Conservation (phyloP, 2,329 filamentous ascomycete genomes). For the Arthrobotrys megalospora region DNA sequence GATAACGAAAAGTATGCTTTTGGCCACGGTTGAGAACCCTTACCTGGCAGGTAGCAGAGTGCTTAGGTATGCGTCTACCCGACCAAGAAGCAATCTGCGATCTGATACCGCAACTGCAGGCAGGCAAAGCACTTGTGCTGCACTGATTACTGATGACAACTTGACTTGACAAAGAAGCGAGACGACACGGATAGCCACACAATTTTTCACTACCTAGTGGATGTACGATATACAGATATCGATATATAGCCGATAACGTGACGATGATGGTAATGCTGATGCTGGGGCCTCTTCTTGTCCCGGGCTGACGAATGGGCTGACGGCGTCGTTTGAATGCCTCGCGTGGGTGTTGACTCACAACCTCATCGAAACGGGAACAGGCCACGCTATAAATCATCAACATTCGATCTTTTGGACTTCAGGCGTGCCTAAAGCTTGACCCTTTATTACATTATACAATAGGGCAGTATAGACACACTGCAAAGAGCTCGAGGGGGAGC, state of each 20-base stretch:
- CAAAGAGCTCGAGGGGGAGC: neutral
- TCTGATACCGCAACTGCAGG: slow-evolving; percentile 28
- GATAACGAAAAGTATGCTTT: slow-evolving; percentile 55
- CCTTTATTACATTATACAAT: neutral
- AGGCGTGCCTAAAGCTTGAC: slow-evolving; percentile 23
- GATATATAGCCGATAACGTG: slow-evolving; percentile 48
- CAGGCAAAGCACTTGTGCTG: slow-evolving; percentile 10
- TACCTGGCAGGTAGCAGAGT: slow-evolving; percentile 18
- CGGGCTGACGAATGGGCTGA: slow-evolving; percentile 55
- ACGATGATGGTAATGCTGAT: slow-evolving; percentile 29
- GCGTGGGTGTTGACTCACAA: slow-evolving; percentile 26
- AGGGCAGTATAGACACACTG: neutral
- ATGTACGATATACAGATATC: neutral
- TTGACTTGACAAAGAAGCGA: neutral
- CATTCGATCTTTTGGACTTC: slow-evolving; percentile 31
- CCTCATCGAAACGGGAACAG: slow-evolving; percentile 14
- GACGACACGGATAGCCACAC: slow-evolving; percentile 19
- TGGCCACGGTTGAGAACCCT: slow-evolving; percentile 41
- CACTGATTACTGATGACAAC: slow-evolving; percentile 24
- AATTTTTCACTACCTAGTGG: no score
- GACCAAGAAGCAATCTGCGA: slow-evolving; percentile 44
- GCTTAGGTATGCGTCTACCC: slow-evolving; percentile 51
- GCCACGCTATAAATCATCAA: slow-evolving; percentile 42
- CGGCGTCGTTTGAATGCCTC: slow-evolving; percentile 37
- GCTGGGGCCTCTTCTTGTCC: slow-evolving; percentile 34